phyloP scores from a whole-genome alignment of 2,329 filamentous ascomycete species.

The Myriosclerotinia duriaeana region DNA sequence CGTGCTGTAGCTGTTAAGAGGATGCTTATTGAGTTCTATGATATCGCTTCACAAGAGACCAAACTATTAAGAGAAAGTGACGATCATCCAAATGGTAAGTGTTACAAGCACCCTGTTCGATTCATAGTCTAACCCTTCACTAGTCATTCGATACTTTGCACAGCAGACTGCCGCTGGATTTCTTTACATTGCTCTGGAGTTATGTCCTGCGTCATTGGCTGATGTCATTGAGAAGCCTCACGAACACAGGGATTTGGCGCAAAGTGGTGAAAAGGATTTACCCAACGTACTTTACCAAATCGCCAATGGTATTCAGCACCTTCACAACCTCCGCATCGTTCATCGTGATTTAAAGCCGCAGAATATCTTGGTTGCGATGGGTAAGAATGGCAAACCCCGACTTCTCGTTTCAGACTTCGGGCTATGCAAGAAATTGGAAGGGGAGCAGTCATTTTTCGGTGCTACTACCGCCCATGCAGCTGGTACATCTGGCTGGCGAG shows the following conservation, averaged over 20 bases:
- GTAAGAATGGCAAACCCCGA: constrained; percentile 69
- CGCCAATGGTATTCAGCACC: constrained; percentile 80
- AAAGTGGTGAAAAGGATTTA: constrained; percentile 71
- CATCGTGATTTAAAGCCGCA: constrained; percentile 97
- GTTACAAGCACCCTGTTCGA: neutral
- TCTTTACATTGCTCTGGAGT: constrained; percentile 91
- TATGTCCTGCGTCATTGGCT: constrained; percentile 89
- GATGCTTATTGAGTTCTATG: constrained; percentile 94
- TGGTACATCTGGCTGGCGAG: constrained; percentile 94
- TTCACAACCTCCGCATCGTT: constrained; percentile 90
- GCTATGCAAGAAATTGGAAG: constrained; percentile 93
- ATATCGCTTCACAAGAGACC: constrained; percentile 92
- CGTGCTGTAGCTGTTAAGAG: constrained; percentile 93
- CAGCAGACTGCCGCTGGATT: constrained; percentile 87
- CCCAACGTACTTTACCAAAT: constrained; percentile 84
- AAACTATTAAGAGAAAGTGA: constrained; percentile 88
- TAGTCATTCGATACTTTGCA: constrained; percentile 92
- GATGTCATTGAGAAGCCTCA: constrained; percentile 81
- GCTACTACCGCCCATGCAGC: constrained; percentile 91
- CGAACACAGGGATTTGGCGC: constrained; percentile 66
- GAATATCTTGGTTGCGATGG: constrained; percentile 85
- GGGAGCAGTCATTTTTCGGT: constrained; percentile 89
- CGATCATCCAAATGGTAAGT: constrained; percentile 78
- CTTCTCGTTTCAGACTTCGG: constrained; percentile 97
- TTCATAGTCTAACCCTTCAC: constrained; percentile 34